Conservation (phyloP, 306 rosid genomes). For the Prunus fruticosa region DNA sequence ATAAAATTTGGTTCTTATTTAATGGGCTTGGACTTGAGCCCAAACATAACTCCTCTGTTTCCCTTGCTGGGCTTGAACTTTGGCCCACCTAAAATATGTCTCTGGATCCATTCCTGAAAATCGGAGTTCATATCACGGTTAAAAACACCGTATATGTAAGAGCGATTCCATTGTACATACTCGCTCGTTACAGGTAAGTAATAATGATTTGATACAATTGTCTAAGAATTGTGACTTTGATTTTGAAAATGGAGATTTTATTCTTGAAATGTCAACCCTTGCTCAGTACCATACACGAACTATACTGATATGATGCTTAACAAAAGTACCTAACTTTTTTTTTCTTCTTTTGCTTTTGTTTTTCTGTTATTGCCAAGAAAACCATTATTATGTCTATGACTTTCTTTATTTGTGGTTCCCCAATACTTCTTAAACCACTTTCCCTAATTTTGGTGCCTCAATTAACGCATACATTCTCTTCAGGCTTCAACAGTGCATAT, state of each 20-base stretch:
- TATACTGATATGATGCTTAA: background rate
- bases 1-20: no score
- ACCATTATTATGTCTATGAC: slow-evolving; percentile 14
- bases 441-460: slow-evolving; percentile 24
- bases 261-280: background rate
- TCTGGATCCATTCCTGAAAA: no score
- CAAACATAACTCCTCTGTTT: background rate
- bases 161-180: no score
- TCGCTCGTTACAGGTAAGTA: no score
- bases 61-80: background rate
- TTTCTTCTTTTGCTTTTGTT: no score
- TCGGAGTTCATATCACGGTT: no score
- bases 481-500: background rate
- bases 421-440: background rate
- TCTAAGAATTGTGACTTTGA: no score
- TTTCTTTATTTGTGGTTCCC: background rate
- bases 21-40: background rate
- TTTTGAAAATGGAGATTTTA: background rate
- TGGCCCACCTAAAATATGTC: background rate
- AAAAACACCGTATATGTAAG: no score
- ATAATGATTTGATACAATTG: no score
- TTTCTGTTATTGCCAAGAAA: slow-evolving; percentile 3
- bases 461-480: slow-evolving; percentile 20
- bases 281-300: background rate
- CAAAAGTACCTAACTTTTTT: background rate